Conservation (phyloP, 2,329 filamentous ascomycete genomes). For the Claviceps sp. region DNA sequence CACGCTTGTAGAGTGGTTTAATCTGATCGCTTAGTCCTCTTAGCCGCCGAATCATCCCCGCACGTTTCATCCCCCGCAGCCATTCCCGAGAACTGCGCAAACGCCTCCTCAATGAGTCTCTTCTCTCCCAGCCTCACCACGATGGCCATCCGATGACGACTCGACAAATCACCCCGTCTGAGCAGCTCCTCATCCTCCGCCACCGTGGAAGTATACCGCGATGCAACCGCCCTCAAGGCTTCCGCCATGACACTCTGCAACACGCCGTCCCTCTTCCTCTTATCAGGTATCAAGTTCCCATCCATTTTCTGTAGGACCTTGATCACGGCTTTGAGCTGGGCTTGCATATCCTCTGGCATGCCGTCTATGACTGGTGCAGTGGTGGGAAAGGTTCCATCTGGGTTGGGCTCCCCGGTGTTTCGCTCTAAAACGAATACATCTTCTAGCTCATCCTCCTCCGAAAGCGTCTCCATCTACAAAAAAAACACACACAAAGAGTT, state of each 20-base stretch:
- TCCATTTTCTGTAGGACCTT: constrained; percentile 34
- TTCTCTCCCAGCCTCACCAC: constrained; percentile 62
- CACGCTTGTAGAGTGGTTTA: constrained; percentile 5
- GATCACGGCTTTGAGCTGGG: constrained; percentile 36
- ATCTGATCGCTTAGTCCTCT: constrained; percentile 15
- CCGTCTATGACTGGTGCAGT: constrained; percentile 22
- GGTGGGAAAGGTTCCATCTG: constrained; percentile 30
- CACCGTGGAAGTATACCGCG: constrained; percentile 29
- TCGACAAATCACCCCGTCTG: constrained; percentile 12
- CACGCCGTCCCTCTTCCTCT: constrained; percentile 34
- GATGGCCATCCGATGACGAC: constrained; percentile 45
- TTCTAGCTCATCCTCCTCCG: constrained; percentile 54
- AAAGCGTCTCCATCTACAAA: constrained; percentile 24
- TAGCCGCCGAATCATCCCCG: constrained; percentile 13
- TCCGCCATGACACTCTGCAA: constrained; percentile 26
- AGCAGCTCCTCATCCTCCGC: constrained; percentile 27
- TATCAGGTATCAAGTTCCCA: constrained; percentile 30
- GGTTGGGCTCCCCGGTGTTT: constrained; percentile 35
- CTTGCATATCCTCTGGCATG: constrained; percentile 36
- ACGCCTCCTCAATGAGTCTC: constrained; percentile 44
- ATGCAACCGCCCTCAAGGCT: constrained; percentile 23
- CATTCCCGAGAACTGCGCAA: constrained; percentile 19
- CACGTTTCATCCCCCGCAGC: constrained; percentile 10
- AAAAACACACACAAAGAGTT: background rate
- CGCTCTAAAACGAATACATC: constrained; percentile 59